phyloP scores from a whole-genome alignment of 768 basidiomycete genomes.

The Suillus paluster region DNA sequence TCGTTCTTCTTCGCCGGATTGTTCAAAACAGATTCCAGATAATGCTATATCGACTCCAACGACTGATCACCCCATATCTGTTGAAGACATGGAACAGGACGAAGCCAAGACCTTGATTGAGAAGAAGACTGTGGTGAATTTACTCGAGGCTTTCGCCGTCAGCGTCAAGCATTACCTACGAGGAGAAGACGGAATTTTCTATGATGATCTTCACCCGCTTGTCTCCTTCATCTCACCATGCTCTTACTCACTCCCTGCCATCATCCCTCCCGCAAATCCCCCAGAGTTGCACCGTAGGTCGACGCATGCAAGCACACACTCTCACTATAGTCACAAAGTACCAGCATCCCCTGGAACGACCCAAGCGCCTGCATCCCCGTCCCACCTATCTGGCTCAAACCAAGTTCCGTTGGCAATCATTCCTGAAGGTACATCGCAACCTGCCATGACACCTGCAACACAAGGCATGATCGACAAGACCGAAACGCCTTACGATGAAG shows the following conservation, averaged over 20 bases:
- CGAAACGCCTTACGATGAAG: not conserved
- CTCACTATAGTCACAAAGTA: not conserved
- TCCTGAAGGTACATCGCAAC: not conserved
- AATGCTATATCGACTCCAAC: constrained; percentile 23
- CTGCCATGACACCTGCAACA: not conserved
- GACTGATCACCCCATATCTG: constrained; percentile 12
- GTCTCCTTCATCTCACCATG: constrained; percentile 67
- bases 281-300: not conserved
- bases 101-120: constrained; percentile 58
- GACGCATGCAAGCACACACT: not conserved
- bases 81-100: constrained; percentile 32
- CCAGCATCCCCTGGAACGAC: not conserved
- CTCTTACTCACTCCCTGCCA: constrained; percentile 55
- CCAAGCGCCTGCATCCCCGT: not conserved
- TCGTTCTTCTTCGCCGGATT: not conserved
- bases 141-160: constrained; percentile 68
- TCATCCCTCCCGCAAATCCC: constrained; percentile 38
- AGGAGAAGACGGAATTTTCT: constrained; percentile 46
- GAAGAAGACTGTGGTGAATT: constrained; percentile 71
- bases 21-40: constrained; percentile 18
- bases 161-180: constrained; percentile 73
- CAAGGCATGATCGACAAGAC: not conserved
- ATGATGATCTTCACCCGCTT: constrained; percentile 61
- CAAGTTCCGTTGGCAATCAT: not conserved
- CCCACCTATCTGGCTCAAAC: not conserved